Evolutionary conservation across 441 rosid species (phyloP).

Genomic region (Rhodomyrtus psidioides): DNA sequence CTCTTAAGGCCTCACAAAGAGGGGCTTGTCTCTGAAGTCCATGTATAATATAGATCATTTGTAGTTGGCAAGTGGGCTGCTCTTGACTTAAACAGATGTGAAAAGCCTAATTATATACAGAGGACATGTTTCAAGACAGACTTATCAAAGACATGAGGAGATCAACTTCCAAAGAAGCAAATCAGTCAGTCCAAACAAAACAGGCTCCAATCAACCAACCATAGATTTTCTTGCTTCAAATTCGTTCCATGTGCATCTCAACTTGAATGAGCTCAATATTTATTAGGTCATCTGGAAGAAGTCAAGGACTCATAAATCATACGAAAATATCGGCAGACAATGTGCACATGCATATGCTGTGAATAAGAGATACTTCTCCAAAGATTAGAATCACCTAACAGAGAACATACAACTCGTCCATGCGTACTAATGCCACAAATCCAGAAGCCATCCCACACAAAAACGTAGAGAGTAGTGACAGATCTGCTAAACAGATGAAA

Average conservation of each 20-base stretch:
- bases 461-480: conserved; percentile 30
- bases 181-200: background rate
- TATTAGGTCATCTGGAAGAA: background rate
- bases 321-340: background rate
- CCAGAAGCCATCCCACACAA: conserved; percentile 54
- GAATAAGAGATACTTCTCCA: background rate
- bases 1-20: background rate
- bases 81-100: background rate
- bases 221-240: background rate
- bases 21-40: background rate
- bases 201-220: background rate
- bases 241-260: background rate
- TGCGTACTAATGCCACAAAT: conserved; percentile 30
- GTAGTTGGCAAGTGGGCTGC: background rate
- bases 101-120: background rate
- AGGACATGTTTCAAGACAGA: background rate
- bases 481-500: conserved; percentile 48
- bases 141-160: background rate
- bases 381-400: conserved; percentile 45
- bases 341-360: background rate
- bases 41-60: background rate
- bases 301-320: background rate
- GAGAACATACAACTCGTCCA: conserved; percentile 54
- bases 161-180: background rate
- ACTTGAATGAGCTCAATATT: background rate